These are phyloP conservation scores for Schizopora paradoxa DNA, from an alignment of 1,284 basidiomycete species.

Conservation along the genomic window DNA sequence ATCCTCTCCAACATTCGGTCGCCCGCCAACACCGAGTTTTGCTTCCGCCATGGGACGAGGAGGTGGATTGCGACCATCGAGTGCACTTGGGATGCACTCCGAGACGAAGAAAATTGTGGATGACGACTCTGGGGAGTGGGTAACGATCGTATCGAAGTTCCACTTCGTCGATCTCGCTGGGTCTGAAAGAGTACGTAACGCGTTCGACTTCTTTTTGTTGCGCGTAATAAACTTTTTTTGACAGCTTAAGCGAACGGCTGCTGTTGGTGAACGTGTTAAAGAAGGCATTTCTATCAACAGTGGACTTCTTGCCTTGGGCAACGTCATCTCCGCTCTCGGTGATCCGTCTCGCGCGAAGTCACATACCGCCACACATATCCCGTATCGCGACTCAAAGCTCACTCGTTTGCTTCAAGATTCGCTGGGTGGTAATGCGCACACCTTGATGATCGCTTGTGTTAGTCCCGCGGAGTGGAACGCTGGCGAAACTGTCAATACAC, in stretches of 20 bases:
- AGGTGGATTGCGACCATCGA: slow-evolving; percentile 64
- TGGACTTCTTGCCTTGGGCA: slow-evolving; percentile 92
- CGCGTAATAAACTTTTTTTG: slow-evolving; percentile 18
- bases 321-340: slow-evolving; percentile 97
- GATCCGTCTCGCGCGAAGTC: slow-evolving; percentile 82
- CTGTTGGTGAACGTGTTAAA: slow-evolving; percentile 91
- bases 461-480: slow-evolving; percentile 95
- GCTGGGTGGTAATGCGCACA: slow-evolving; percentile 96
- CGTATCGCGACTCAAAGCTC: slow-evolving; percentile 97
- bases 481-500: slow-evolving; percentile 91
- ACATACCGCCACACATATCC: slow-evolving; percentile 78
- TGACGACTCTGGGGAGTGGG: slow-evolving; percentile 74
- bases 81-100: slow-evolving; percentile 57
- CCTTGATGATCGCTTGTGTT: slow-evolving; percentile 98
- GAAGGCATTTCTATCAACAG: slow-evolving; percentile 98
- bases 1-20: slow-evolving; percentile 67
- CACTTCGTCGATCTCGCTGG: slow-evolving; percentile 98
- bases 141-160: slow-evolving; percentile 91
- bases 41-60: slow-evolving; percentile 64
- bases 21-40: slow-evolving; percentile 73
- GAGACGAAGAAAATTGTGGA: slow-evolving; percentile 42
- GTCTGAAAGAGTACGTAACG: slow-evolving; percentile 75
- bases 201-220: slow-evolving; percentile 12
- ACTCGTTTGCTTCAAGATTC: slow-evolving; percentile 94
- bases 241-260: slow-evolving; percentile 87